A percentile compares a stretch with the other conserved stretches of the same genome.
Evolutionary conservation across 169 alveolate species (phyloP).

Genomic region (Plasmodium falciparum): DNA sequence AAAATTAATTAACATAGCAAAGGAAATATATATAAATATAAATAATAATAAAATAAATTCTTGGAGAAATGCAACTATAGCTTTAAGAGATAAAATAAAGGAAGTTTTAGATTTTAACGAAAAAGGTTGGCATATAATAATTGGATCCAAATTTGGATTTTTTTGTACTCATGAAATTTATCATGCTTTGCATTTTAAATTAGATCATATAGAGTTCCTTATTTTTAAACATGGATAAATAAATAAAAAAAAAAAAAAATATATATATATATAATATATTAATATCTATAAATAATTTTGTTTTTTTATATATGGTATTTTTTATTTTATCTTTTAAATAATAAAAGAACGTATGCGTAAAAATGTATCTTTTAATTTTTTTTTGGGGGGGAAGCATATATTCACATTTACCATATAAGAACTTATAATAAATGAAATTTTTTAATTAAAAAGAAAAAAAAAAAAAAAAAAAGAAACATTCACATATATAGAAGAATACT

Average conservation of each 20-base stretch:
- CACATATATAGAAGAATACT: no score
- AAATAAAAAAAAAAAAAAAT: neutral
- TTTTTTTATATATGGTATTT: no score
- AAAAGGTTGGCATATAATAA: slow-evolving; percentile 76
- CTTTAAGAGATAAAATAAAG: slow-evolving; percentile 71
- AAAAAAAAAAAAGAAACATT: no score
- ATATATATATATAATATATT: no score
- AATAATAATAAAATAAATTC: slow-evolving; percentile 75
- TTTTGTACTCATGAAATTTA: slow-evolving; percentile 74
- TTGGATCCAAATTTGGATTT: slow-evolving; percentile 69
- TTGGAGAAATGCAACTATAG: slow-evolving; percentile 74
- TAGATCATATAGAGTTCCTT: slow-evolving; percentile 67
- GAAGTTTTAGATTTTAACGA: slow-evolving; percentile 65
- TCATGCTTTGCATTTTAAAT: slow-evolving; percentile 74
- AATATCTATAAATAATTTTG: no score
- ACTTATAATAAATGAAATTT: no score
- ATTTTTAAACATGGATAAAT: slow-evolving; percentile 71
- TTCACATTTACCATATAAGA: no score
- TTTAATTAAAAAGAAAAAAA: no score
- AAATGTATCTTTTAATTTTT: no score
- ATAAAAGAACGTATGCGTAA: no score
- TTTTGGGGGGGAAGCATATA: no score
- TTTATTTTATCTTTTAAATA: no score
- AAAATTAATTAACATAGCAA: slow-evolving; percentile 58
- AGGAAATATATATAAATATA: slow-evolving; percentile 58